Evolutionary conservation across 768 basidiomycete genomes (phyloP).

Genomic region (Crassisporium funariophilum): DNA sequence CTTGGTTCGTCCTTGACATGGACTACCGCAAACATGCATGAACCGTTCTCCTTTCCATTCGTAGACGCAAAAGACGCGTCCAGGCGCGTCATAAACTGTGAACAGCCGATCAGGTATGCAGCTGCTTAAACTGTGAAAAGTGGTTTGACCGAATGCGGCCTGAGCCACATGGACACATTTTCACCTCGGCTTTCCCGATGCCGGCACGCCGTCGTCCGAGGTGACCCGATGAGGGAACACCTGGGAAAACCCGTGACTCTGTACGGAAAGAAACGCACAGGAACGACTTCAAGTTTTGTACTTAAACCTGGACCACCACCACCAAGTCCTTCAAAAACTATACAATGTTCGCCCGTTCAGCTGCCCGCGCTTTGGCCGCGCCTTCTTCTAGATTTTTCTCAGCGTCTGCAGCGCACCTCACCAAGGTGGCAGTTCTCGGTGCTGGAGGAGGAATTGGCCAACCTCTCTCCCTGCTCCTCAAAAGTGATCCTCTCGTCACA

Average conservation of each 20-base stretch:
- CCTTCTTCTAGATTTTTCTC: conserved; percentile 72
- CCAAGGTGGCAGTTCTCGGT: conserved; percentile 95
- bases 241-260: conserved; percentile 8
- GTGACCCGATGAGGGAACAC: conserved; percentile 17
- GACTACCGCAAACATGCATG: too few relatives aligned
- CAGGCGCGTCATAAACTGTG: too few relatives aligned
- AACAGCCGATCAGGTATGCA: too few relatives aligned
- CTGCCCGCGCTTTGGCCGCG: conserved; percentile 55
- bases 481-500: conserved; percentile 87
- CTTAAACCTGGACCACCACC: conserved; percentile 21
- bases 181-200: not conserved
- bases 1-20: too few relatives aligned
- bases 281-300: conserved; percentile 1
- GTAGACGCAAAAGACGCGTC: too few relatives aligned
- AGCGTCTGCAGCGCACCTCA: conserved; percentile 66
- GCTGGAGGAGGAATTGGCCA: conserved; percentile 99
- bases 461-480: conserved; percentile 91
- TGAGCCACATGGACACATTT: too few relatives aligned
- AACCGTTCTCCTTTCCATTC: too few relatives aligned
- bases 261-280: conserved; percentile 1
- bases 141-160: too few relatives aligned
- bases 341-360: conserved; percentile 69
- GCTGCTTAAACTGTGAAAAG: too few relatives aligned
- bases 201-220: conserved; percentile 5
- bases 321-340: conserved; percentile 7